Evolutionary conservation across 1,284 basidiomycete genomes (phyloP).

Genomic region (Abortiporus biennis): DNA sequence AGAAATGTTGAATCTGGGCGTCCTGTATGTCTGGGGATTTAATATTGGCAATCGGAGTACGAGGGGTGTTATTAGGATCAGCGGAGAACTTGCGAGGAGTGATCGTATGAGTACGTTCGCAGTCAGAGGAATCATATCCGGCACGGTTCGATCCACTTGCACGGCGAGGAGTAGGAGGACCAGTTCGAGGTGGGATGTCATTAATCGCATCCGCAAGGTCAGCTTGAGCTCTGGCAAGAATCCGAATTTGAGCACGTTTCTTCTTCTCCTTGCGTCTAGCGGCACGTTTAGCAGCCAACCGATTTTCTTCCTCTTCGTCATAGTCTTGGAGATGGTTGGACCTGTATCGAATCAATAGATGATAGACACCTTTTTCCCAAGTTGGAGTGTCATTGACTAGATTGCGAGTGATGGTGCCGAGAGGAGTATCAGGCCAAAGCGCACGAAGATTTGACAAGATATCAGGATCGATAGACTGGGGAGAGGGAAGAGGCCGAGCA

Average conservation of each 20-base stretch:
- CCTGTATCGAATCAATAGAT: conserved; percentile 78
- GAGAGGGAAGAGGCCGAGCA: conserved; percentile 54
- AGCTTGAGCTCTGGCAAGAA: conserved; percentile 6
- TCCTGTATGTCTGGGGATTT: conserved; percentile 57
- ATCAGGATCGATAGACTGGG: conserved; percentile 76
- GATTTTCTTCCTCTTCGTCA: conserved; percentile 47
- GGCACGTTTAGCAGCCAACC: conserved; percentile 24
- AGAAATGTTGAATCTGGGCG: conserved; percentile 71
- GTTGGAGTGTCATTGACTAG: conserved; percentile 64
- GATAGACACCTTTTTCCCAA: conserved; percentile 93
- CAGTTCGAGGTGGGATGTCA: conserved; percentile 46
- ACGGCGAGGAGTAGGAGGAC: conserved; percentile 55
- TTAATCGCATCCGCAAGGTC: conserved; percentile 7
- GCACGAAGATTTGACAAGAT: conserved; percentile 89
- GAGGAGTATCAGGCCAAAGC: conserved; percentile 78
- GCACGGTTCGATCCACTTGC: no score
- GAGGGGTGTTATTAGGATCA: no score
- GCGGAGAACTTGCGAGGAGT: no score
- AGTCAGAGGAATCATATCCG: no score
- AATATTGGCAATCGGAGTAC: no score
- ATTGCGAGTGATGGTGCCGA: conserved; percentile 65
- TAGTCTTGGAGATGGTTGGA: conserved; percentile 63
- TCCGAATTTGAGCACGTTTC: background rate
- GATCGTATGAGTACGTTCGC: no score
- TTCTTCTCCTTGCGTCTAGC: conserved; percentile 23